Base-by-base conservation (phyloP, 208 protist genomes). In the Trypanosoma conorhini region DNA sequence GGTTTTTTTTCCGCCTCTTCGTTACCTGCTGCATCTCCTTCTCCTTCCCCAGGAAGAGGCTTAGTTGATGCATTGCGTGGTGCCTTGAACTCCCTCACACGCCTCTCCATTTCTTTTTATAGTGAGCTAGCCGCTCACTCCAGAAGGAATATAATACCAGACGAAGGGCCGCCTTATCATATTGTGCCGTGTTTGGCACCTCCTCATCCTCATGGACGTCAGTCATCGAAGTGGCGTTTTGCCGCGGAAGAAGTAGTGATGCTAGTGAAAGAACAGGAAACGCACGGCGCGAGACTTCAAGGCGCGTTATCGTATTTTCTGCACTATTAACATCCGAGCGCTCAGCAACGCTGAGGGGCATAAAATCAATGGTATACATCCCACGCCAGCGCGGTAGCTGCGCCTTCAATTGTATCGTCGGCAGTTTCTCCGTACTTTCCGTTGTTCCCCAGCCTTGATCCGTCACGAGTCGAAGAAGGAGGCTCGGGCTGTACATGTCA, bases 101-200 rank as follows among this genome's bases (percentile, higher is more conserved):
- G 61, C 24, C 35, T 9, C 21, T 66, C 55, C 85, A 91, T 91
- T 68, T 82, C 75, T 24, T 42, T 67, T 75, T 76, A 55, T 87
- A 96, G 40, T 85, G 76, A 44, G 19, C 30, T 22, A 94, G 46
- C 3, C 91, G 87, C 51, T 85, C 74, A 60, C 75, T 66, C 88
- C 91, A 96, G 59, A 94, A 96, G 62, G 67, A 74, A 30, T 88
- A 87, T 19, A 96, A 73, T 31, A 96, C 30, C 48, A 89, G 81
- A 15, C 91, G 91, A 17, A 96, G 55, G 0, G 82, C 89, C 7
- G 71, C 70, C 50, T 87, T 78, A 69, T 89, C 76, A 77, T 89
- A 95, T 33, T 70, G 71, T 35, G 30, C 62, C 9, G 63, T 79
- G 57, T 92, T 91, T 0, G 79, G 57, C 1, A 91, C 61, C 8